Evolutionary conservation across 257 asterid genomes (phyloP).

Genomic region (Handroanthus guayacan): DNA sequence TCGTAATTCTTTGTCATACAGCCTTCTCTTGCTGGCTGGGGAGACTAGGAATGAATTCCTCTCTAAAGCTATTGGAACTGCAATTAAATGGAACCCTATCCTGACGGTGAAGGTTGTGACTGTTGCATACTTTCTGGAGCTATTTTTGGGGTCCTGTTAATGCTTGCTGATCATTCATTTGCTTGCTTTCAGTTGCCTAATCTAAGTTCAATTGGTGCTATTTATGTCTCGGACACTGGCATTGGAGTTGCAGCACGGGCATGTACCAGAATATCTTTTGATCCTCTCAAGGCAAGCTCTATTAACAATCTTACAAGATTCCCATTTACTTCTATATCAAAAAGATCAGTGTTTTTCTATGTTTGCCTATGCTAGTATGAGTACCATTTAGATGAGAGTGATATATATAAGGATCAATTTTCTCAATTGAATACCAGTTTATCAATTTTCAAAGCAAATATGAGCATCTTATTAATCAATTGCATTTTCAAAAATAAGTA

Average conservation of each 20-base stretch:
- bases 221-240: constrained; percentile 26
- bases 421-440: not conserved
- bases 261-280: constrained; percentile 24
- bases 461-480: not conserved
- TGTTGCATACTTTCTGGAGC: not conserved
- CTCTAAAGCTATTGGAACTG: constrained; percentile 29
- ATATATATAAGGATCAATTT: not conserved
- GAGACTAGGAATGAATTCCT: constrained; percentile 34
- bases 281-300: constrained; percentile 34
- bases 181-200: constrained; percentile 14
- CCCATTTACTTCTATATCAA: not conserved
- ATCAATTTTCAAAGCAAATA: not conserved
- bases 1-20: not conserved
- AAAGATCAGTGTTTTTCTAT: too few species aligned
- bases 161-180: not conserved
- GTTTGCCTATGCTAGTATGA: too few species aligned
- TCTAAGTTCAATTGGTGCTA: not conserved
- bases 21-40: constrained; percentile 28
- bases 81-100: constrained; percentile 32
- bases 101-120: constrained; percentile 24
- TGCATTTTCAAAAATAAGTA: not conserved
- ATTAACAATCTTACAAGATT: not conserved
- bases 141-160: not conserved
- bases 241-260: constrained; percentile 42
- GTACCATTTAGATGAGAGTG: not conserved